Evolutionary conservation across 2,329 filamentous ascomycete species (phyloP).

Genomic region (Parastagonospora nodorum): DNA sequence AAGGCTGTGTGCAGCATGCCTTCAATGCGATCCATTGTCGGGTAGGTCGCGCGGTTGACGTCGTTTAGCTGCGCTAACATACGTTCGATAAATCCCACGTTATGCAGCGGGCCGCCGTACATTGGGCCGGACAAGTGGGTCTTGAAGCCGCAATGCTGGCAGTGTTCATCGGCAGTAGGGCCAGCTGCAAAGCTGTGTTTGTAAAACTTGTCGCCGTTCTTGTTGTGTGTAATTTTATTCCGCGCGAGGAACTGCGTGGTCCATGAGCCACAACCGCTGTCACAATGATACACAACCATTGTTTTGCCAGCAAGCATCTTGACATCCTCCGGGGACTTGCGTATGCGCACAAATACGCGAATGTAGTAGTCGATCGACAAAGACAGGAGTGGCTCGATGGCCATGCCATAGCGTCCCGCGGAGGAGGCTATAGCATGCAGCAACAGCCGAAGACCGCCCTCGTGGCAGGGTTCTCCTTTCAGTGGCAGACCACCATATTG

Average conservation of each 20-base stretch:
- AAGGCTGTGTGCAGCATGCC: conserved; percentile 90
- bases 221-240: conserved; percentile 69
- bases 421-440: conserved; percentile 79
- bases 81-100: conserved; percentile 77
- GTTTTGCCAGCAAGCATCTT: conserved; percentile 90
- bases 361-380: conserved; percentile 96
- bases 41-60: conserved; percentile 72
- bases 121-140: conserved; percentile 92
- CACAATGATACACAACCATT: conserved; percentile 92
- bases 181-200: conserved; percentile 78
- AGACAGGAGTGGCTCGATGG: conserved; percentile 88
- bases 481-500: conserved; percentile 90
- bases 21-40: conserved; percentile 78
- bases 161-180: conserved; percentile 68
- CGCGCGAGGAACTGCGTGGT: conserved; percentile 77
- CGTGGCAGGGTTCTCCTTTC: conserved; percentile 85
- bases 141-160: conserved; percentile 82
- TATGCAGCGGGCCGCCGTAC: conserved; percentile 91
- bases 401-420: conserved; percentile 82
- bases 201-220: conserved; percentile 70
- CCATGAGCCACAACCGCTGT: conserved; percentile 90
- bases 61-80: conserved; percentile 75
- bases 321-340: conserved; percentile 79
- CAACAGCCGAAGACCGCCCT: conserved; percentile 85
- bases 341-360: conserved; percentile 83